A percentile compares a stretch with the other conserved stretches of the same genome.
These are phyloP conservation scores for Aspergillus campestris DNA, from an alignment of 495 filamentous ascomycete species.

Conservation along the genomic window DNA sequence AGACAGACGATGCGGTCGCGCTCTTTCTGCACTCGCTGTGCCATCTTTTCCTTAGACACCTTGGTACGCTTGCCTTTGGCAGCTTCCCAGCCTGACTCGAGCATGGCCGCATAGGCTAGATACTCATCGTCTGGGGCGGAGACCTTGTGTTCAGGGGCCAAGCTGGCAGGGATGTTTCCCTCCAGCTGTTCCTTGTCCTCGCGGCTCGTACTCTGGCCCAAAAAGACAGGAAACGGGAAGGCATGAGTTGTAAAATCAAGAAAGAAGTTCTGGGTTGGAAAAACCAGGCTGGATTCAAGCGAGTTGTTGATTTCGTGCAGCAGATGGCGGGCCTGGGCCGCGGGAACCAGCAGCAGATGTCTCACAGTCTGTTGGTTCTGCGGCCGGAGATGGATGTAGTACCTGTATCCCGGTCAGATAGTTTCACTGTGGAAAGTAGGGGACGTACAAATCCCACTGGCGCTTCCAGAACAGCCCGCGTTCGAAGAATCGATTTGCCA, in stretches of 20 bases:
- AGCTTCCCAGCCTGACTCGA: conserved; percentile 34
- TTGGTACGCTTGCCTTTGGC: conserved; percentile 34
- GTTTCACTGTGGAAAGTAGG: background rate
- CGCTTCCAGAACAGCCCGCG: conserved; percentile 47
- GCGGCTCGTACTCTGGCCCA: conserved; percentile 44
- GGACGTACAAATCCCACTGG: conserved; percentile 68
- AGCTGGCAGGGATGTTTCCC: conserved; percentile 18
- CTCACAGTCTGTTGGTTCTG: too few relatives aligned
- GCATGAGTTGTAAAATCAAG: conserved; percentile 46
- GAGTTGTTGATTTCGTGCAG: conserved; percentile 50
- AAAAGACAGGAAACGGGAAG: conserved; percentile 53
- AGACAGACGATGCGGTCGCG: conserved; percentile 39
- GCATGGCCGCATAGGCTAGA: conserved; percentile 38
- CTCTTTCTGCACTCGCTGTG: conserved; percentile 38
- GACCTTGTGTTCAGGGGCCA: conserved; percentile 1
- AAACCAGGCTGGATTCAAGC: conserved; percentile 35
- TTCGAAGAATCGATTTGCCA: conserved; percentile 50
- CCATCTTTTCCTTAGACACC: conserved; percentile 39
- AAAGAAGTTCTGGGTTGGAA: conserved; percentile 47
- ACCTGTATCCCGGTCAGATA: conserved; percentile 35
- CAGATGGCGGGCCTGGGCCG: conserved; percentile 49
- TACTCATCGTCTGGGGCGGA: conserved; percentile 18
- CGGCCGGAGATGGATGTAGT: conserved; percentile 52
- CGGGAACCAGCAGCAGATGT: conserved; percentile 56
- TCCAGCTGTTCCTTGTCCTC: conserved; percentile 27